Evolutionary conservation across 495 filamentous ascomycete species (phyloP), one percentile per base, ranked within the genome.

Genomic region (Penicillium fimorum): DNA sequence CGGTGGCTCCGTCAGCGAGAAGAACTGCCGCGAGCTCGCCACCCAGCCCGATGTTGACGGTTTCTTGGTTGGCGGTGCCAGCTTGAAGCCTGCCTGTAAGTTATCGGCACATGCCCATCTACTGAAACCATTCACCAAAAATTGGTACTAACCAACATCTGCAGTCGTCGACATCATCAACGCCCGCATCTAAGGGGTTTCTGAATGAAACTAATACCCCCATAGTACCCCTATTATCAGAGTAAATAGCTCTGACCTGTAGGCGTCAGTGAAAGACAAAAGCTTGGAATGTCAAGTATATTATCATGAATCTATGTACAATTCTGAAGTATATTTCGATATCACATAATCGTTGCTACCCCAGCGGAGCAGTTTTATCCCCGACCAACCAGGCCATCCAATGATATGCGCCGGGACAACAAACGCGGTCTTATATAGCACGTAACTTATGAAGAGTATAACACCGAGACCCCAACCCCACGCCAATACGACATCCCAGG

Each of bases 81-180:
- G 90, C 77, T 84, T 98, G 80, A 98, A 98, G 85, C 94, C 94
- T 65, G 94, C 92, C 64, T 97, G 90, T 93, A 76, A 81, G 90
- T 87, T 68, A 27, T 47, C 25, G 9, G 13, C 7, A 37, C 15
- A 29, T 29, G 13, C 15, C 25, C 20, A 43, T 52, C 2, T 44
- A 29, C 29, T 48, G 20, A 12, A 18, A 25, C 1, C 5, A 8
- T 9, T 53, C 12, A 24, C 24, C 37, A 1, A 27, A 45, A 47
- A 12, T 22, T 8, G 24, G 57, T 59, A 20, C 65, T 63, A 64
- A 65, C 29, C 24, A 18, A 37, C 46, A 12, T 47, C 29, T 37
- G 9, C 56, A 85, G 83, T 87, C 71, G 76, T 87, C 59, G 84
- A 87, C 63, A 87, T 87, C 68, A 80, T 87, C 75, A 87, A 87